A percentile compares a stretch with the other conserved stretches of the same genome.
Conservation (phyloP, 805 yeast genomes). For the Wickerhamiella azyma region DNA sequence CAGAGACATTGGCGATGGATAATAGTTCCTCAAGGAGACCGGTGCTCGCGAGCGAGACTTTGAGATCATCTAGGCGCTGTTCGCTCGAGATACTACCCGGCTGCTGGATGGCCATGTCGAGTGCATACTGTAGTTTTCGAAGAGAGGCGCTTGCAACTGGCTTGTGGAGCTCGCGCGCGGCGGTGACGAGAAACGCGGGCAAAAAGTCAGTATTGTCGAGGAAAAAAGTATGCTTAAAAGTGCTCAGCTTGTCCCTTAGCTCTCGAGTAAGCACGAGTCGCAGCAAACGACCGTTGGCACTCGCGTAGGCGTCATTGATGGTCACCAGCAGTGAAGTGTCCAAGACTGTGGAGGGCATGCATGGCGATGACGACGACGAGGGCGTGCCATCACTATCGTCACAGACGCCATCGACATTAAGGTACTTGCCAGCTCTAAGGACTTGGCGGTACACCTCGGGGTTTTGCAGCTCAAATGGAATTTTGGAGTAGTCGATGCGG, state of each 20-base stretch:
- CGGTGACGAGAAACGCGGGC: slow-evolving; percentile 37
- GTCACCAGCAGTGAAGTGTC: slow-evolving; percentile 38
- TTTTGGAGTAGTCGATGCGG: slow-evolving; percentile 50
- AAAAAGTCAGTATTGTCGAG: slow-evolving; percentile 39
- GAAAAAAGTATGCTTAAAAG: slow-evolving; percentile 46
- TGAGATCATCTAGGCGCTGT: slow-evolving; percentile 26
- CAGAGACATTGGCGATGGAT: slow-evolving; percentile 25
- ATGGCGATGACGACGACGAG: not conserved
- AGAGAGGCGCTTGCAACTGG: slow-evolving; percentile 22
- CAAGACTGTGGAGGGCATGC: slow-evolving; percentile 9
- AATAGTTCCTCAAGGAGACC: slow-evolving; percentile 26
- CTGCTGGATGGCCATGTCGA: slow-evolving; percentile 28
- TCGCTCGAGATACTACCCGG: slow-evolving; percentile 28
- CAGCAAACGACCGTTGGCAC: slow-evolving; percentile 52
- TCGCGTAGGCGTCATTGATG: slow-evolving; percentile 45
- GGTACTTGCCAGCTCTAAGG: slow-evolving; percentile 69
- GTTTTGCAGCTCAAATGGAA: slow-evolving; percentile 49
- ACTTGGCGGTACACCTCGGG: slow-evolving; percentile 47
- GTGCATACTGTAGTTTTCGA: slow-evolving; percentile 25
- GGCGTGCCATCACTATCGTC: not conserved
- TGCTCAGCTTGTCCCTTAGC: slow-evolving; percentile 33
- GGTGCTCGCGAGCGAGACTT: slow-evolving; percentile 23
- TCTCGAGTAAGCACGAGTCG: slow-evolving; percentile 43
- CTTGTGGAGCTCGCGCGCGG: slow-evolving; percentile 41
- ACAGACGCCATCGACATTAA: slow-evolving; percentile 47